Evolutionary conservation across 257 asterid species (phyloP).

Genomic region (Solanum chmielewskii): DNA sequence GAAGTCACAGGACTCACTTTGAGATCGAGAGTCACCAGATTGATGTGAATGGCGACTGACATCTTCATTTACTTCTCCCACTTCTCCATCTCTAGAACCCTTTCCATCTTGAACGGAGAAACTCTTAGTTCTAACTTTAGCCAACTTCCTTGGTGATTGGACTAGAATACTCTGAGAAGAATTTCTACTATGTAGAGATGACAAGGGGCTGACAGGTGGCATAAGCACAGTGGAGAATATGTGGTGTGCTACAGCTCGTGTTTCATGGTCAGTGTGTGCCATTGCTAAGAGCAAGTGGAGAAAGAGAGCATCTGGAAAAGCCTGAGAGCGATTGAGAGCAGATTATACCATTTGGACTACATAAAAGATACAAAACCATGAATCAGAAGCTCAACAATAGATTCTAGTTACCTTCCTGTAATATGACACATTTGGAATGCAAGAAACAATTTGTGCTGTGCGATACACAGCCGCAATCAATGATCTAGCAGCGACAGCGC

Average conservation of each 20-base stretch:
- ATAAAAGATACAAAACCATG: not conserved
- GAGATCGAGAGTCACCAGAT: conserved; percentile 4
- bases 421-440: conserved; percentile 31
- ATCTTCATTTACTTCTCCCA: conserved; percentile 8
- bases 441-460: conserved; percentile 28
- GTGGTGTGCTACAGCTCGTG: conserved; percentile 33
- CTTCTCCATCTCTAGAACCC: conserved; percentile 6
- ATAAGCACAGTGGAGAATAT: conserved; percentile 36
- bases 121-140: conserved; percentile 16
- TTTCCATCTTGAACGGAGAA: conserved; percentile 14
- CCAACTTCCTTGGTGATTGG: conserved; percentile 10
- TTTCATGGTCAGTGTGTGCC: conserved; percentile 39
- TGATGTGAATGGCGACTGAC: conserved; percentile 6
- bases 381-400: not conserved
- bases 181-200: conserved; percentile 11
- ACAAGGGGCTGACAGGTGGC: conserved; percentile 25
- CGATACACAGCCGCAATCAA: conserved; percentile 29
- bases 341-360: not conserved
- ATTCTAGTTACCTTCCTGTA: conserved; percentile 19
- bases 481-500: conserved; percentile 21
- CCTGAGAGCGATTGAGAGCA: conserved; percentile 14
- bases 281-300: conserved; percentile 42
- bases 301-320: conserved; percentile 40
- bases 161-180: conserved; percentile 6
- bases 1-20: conserved; percentile 13